Evolutionary conservation across 108 stramenopile genomes (phyloP).

Genomic region (Skeletonema marinoi): DNA sequence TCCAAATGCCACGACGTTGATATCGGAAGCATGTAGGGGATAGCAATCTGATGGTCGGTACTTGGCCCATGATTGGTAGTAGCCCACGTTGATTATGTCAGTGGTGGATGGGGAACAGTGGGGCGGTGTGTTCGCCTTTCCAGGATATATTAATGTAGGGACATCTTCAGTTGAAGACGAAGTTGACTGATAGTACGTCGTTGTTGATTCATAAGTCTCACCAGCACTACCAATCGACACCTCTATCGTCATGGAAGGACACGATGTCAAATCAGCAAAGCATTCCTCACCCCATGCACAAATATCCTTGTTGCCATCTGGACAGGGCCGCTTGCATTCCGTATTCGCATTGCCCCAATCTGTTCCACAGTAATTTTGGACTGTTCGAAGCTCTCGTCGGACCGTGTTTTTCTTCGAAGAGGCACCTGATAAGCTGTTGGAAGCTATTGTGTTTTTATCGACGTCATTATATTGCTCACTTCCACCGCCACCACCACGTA

Average conservation of each 20-base stretch:
- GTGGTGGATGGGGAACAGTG: background rate
- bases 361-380: background rate
- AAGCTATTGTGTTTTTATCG: background rate
- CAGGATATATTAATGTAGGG: background rate
- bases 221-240: background rate
- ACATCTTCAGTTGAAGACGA: background rate
- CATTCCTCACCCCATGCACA: background rate
- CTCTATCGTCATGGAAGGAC: conserved; percentile 2
- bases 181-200: background rate
- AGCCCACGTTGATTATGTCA: conserved; percentile 29
- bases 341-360: background rate
- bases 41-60: conserved; percentile 12
- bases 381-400: background rate
- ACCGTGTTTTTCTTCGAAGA: background rate
- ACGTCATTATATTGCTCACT: background rate
- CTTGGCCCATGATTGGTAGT: conserved; percentile 26
- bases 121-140: background rate
- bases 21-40: conserved; percentile 4
- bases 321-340: background rate
- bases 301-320: background rate
- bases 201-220: background rate
- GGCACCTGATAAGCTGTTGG: background rate
- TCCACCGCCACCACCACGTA: background rate
- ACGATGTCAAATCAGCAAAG: background rate
- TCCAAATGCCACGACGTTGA: conserved; percentile 18